phyloP scores from a whole-genome alignment of 2,329 filamentous ascomycete species.

The Colletotrichum simmondsii region DNA sequence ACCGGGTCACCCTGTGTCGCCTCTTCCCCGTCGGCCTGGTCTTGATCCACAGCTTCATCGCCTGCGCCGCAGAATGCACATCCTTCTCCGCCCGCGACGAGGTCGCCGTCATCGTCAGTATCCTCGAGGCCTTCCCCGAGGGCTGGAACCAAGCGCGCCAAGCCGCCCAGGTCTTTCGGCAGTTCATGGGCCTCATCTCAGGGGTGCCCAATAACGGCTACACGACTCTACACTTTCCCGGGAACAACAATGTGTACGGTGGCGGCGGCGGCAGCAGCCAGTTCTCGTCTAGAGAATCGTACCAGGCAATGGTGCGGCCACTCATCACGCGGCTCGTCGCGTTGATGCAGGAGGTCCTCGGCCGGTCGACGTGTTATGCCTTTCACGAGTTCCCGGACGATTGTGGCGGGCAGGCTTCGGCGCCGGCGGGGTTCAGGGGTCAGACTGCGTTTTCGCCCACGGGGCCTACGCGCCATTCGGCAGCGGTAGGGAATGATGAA shows the following conservation, averaged over 20 bases:
- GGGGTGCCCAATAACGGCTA: slow-evolving; percentile 35
- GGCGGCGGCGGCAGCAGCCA: not conserved
- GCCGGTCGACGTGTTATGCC: slow-evolving; percentile 44
- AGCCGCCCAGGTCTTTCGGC: slow-evolving; percentile 47
- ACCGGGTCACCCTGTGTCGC: slow-evolving; percentile 53
- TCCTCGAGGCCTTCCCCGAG: slow-evolving; percentile 51
- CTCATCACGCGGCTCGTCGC: slow-evolving; percentile 37
- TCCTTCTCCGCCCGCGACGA: slow-evolving; percentile 48
- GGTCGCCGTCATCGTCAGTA: slow-evolving; percentile 44
- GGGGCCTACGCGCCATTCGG: slow-evolving; percentile 26
- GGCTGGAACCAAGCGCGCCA: slow-evolving; percentile 47
- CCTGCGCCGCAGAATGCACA: slow-evolving; percentile 38
- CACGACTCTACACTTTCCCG: slow-evolving; percentile 34
- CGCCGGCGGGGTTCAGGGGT: slow-evolving; percentile 12
- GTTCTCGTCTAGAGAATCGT: slow-evolving; percentile 34
- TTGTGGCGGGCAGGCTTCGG: slow-evolving; percentile 14
- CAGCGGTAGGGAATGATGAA: slow-evolving; percentile 14
- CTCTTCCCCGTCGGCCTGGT: slow-evolving; percentile 50
- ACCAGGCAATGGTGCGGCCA: slow-evolving; percentile 36
- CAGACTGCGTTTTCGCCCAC: slow-evolving; percentile 29
- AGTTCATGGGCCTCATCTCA: slow-evolving; percentile 40
- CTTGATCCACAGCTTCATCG: slow-evolving; percentile 50
- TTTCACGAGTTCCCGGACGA: slow-evolving; percentile 36
- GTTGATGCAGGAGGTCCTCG: slow-evolving; percentile 46
- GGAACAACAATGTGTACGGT: slow-evolving; percentile 12